Evolutionary conservation across 306 rosid genomes (phyloP).

Genomic region (Potentilla sterilis): DNA sequence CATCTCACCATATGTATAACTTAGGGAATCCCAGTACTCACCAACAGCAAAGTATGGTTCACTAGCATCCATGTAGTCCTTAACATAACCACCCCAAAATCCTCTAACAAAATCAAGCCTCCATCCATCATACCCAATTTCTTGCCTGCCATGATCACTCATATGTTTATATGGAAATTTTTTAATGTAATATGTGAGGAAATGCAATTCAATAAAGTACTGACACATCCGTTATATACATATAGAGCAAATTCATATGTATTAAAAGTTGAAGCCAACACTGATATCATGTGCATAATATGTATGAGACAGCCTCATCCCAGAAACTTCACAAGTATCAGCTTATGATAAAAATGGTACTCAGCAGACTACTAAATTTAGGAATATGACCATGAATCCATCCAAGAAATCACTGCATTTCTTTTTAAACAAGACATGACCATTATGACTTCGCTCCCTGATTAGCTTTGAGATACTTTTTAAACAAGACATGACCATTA

Average conservation of each 20-base stretch:
- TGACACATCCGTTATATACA: not conserved
- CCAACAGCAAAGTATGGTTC: slow-evolving; percentile 88
- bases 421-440: slow-evolving; percentile 1
- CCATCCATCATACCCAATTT: slow-evolving; percentile 98
- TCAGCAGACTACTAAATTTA: slow-evolving; percentile 8
- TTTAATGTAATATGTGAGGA: slow-evolving; percentile 10
- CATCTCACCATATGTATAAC: slow-evolving; percentile 85
- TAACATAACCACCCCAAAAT: slow-evolving; percentile 99
- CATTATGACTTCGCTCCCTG: not conserved
- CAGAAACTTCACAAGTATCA: not conserved
- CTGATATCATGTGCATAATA: not conserved
- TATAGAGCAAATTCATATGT: not conserved
- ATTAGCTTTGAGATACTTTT: not conserved
- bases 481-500: not conserved
- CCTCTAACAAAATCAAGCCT: slow-evolving; percentile 98
- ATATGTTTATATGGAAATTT: slow-evolving; percentile 1
- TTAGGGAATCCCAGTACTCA: slow-evolving; percentile 97
- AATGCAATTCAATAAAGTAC: slow-evolving; percentile 1
- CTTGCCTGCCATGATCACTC: slow-evolving; percentile 54
- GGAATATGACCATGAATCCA: not conserved
- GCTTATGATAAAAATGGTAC: not conserved
- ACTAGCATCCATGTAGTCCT: slow-evolving; percentile 78
- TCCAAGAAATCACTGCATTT: not conserved
- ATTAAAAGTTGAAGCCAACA: slow-evolving; percentile 2
- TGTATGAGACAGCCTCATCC: not conserved